Conservation (phyloP, 1,284 basidiomycete genomes). For the Ganoderma sinense region DNA sequence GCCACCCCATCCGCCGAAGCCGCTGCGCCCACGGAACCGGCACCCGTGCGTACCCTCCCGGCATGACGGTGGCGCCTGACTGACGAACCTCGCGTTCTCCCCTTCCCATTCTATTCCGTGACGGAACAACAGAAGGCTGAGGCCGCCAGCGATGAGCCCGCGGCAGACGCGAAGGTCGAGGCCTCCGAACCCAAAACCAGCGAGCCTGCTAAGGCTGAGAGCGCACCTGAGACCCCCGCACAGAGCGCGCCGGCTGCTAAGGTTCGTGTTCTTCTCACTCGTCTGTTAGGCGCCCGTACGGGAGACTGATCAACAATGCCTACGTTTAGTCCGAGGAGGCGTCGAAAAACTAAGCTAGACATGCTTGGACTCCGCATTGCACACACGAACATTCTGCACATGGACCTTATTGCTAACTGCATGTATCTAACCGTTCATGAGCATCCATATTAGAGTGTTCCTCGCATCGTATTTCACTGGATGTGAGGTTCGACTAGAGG, state of each 20-base stretch:
- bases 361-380: constrained; percentile 6
- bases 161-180: neutral
- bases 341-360: constrained; percentile 18
- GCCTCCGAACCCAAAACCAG: neutral
- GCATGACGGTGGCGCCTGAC: neutral
- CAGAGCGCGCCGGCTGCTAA: constrained; percentile 27
- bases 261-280: constrained; percentile 17
- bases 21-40: constrained; percentile 43
- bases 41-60: constrained; percentile 39
- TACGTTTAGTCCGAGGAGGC: constrained; percentile 33
- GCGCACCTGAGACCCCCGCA: constrained; percentile 19
- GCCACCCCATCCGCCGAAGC: constrained; percentile 42
- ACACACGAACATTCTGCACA: constrained; percentile 1
- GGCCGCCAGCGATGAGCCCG: constrained; percentile 29
- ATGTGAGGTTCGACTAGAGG: neutral
- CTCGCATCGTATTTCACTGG: neutral
- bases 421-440: constrained; percentile 24
- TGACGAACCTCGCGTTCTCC: neutral
- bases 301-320: neutral
- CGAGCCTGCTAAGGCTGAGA: constrained; percentile 30
- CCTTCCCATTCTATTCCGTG: neutral
- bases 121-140: constrained; percentile 25
- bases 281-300: neutral
- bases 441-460: neutral
- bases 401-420: constrained; percentile 16